Conservation (phyloP, 441 rosid species). For the Heliophila coronopifolia region DNA sequence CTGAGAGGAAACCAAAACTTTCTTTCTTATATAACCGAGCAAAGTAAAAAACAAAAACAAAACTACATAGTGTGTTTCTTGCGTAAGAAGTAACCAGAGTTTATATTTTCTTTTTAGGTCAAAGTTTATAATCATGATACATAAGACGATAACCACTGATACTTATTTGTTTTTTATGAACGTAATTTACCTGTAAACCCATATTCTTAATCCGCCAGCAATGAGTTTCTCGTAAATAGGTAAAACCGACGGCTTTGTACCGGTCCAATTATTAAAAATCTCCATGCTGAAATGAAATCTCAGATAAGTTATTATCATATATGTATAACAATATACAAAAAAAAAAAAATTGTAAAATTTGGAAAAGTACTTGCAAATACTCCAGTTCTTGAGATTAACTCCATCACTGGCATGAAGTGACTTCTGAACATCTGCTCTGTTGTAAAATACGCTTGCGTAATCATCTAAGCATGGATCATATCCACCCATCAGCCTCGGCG, state of each 20-base stretch:
- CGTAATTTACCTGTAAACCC: constrained; percentile 59
- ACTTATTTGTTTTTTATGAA: background rate
- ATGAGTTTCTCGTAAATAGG: constrained; percentile 79
- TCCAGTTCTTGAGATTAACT: constrained; percentile 75
- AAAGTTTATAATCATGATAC: too few species aligned
- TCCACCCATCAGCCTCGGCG: constrained; percentile 40
- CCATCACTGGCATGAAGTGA: constrained; percentile 81
- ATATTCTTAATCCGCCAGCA: constrained; percentile 63
- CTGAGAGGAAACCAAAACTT: constrained; percentile 29
- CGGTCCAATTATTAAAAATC: constrained; percentile 82
- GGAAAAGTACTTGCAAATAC: constrained; percentile 73
- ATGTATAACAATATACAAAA: background rate
- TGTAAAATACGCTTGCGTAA: constrained; percentile 83
- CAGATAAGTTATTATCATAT: too few species aligned
- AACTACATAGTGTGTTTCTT: constrained; percentile 1
- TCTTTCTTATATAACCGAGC: background rate
- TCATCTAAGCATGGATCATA: constrained; percentile 96
- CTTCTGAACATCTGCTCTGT: constrained; percentile 78
- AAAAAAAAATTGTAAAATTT: background rate
- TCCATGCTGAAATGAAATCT: constrained; percentile 66
- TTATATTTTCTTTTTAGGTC: background rate
- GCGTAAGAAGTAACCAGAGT: background rate
- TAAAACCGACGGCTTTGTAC: constrained; percentile 62
- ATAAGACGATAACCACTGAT: too few species aligned
- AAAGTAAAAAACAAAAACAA: background rate